Evolutionary conservation across 1,284 basidiomycete species (phyloP).

Genomic region (Sanghuangporus weigelae): DNA sequence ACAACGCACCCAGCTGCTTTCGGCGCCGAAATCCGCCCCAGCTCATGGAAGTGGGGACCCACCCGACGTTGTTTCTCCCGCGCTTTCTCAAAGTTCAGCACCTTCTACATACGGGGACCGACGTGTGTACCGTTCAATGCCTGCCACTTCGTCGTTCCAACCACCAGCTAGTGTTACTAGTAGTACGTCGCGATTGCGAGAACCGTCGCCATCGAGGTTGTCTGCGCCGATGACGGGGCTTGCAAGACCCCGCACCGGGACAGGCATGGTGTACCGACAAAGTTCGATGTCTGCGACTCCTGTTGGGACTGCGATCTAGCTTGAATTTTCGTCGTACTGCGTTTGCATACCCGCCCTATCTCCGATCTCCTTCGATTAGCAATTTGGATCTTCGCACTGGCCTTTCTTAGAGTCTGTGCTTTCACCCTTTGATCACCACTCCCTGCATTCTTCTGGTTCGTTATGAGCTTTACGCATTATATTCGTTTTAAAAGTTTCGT

Average conservation of each 20-base stretch:
- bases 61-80: background rate
- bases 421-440: background rate
- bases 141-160: background rate
- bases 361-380: background rate
- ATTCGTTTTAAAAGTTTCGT: no score
- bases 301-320: slow-evolving; percentile 1
- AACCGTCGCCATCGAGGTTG: slow-evolving; percentile 13
- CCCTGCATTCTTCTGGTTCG: background rate
- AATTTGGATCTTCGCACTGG: background rate
- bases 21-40: slow-evolving; percentile 21
- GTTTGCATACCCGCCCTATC: background rate
- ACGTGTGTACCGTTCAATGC: slow-evolving; percentile 2
- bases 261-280: slow-evolving; percentile 58
- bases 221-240: slow-evolving; percentile 24
- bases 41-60: background rate
- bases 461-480: background rate
- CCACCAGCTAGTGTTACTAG: background rate
- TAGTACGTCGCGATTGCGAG: background rate
- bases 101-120: background rate
- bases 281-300: slow-evolving; percentile 5
- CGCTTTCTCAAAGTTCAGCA: background rate
- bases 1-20: slow-evolving; percentile 22
- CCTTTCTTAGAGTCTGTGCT: background rate
- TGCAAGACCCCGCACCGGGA: slow-evolving; percentile 50
- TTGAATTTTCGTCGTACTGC: background rate